Conservation (phyloP, 2,329 filamentous ascomycete genomes). For the Clonostachys byssicola region DNA sequence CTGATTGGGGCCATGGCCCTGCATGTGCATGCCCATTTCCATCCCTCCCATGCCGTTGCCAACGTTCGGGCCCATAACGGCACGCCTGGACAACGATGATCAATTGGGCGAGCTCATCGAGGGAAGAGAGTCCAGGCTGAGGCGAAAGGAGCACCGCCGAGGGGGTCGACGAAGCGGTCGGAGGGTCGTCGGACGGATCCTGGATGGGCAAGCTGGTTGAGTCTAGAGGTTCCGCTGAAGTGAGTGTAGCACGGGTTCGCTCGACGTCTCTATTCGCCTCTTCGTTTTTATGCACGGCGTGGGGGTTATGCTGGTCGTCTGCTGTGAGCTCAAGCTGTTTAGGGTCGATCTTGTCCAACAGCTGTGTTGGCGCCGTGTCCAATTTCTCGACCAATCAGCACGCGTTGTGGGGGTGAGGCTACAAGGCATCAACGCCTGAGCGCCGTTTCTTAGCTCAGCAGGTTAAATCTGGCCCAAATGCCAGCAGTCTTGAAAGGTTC, state of each 20-base stretch:
- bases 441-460: no score
- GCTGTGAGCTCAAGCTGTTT: not conserved
- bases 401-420: slow-evolving; percentile 19
- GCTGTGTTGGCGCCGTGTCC: not conserved
- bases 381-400: slow-evolving; percentile 17
- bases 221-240: not conserved
- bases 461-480: no score
- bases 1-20: slow-evolving; percentile 40
- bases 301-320: not conserved
- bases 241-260: no score
- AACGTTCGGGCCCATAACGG: slow-evolving; percentile 33
- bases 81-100: slow-evolving; percentile 6
- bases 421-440: slow-evolving; percentile 25
- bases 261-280: not conserved
- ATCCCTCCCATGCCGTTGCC: slow-evolving; percentile 40
- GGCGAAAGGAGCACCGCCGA: slow-evolving; percentile 7
- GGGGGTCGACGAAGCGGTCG: not conserved
- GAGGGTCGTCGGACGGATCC: not conserved
- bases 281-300: not conserved
- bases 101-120: slow-evolving; percentile 29
- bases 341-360: not conserved
- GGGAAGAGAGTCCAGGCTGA: slow-evolving; percentile 5
- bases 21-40: slow-evolving; percentile 39
- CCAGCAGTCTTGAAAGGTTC: no score
- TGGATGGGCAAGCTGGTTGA: not conserved